A percentile compares a stretch with the other conserved stretches of the same genome.
phyloP scores from a whole-genome alignment of 2,329 filamentous ascomycete species.

The Pseudocercospora cruenta region DNA sequence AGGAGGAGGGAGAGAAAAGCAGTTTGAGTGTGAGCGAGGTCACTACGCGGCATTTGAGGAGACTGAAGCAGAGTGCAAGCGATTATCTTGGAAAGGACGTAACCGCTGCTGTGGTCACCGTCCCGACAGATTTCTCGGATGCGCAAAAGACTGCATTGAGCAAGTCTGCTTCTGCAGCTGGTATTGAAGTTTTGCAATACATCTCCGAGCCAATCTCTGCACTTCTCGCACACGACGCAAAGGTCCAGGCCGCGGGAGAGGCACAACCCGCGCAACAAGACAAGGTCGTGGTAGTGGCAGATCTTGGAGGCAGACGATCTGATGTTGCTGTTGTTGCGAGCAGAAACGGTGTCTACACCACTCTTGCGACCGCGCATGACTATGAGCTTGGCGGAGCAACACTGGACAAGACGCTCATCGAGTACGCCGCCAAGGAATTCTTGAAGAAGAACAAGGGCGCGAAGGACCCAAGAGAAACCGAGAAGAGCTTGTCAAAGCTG shows the following conservation, averaged over 20 bases:
- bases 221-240: conserved; percentile 85
- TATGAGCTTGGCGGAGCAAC: conserved; percentile 87
- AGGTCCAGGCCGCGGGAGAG: conserved; percentile 47
- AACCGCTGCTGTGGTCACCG: conserved; percentile 90
- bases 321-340: conserved; percentile 90
- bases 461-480: conserved; percentile 76
- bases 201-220: conserved; percentile 90
- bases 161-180: conserved; percentile 76
- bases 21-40: conserved; percentile 78
- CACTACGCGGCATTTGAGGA: conserved; percentile 80
- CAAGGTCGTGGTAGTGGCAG: conserved; percentile 89
- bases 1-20: conserved; percentile 59
- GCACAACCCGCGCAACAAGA: conserved; percentile 74
- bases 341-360: conserved; percentile 92
- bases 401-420: conserved; percentile 87
- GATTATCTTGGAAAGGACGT: conserved; percentile 93
- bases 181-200: conserved; percentile 87
- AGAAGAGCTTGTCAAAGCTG: conserved; percentile 84
- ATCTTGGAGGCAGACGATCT: conserved; percentile 88
- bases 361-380: conserved; percentile 91
- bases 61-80: conserved; percentile 79
- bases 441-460: conserved; percentile 86
- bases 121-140: conserved; percentile 91
- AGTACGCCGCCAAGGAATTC: conserved; percentile 98
- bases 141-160: conserved; percentile 81